Base-by-base conservation (phyloP, 768 basidiomycete species). In the Lactarius evosmus region DNA sequence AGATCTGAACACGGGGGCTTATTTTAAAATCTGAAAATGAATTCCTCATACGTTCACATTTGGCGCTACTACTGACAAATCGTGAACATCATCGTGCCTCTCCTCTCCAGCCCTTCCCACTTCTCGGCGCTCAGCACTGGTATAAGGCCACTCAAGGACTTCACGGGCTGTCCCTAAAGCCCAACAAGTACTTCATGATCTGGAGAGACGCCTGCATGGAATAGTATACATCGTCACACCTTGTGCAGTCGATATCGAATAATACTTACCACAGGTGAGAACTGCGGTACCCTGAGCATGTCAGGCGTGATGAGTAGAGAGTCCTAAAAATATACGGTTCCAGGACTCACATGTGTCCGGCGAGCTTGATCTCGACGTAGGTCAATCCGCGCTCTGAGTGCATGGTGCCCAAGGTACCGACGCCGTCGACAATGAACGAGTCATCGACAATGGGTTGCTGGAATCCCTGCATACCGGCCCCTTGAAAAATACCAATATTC, bases 401-500 rank as follows among this genome's bases (percentile, higher is more conserved):
- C 62, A 81, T 75, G 4, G 75, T 86, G 0, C 89, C 89, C 32
- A 85, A 76, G 3, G 88, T 79, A 30, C 88, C 89, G 50, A 89
- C 79, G n/a, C 85, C 86, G 60, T 88, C 86, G 58, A 91, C 82
- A 59, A 89, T 72, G 76, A 91, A 87, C 66, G 82, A 86, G 66
- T 90, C 88, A 41, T 80, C 75, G 16, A 73, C 71, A 55, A 89
- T 88, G 7, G 86, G 87, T 0, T 80, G 84, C 65, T 86, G 88
- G 82, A 91, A 91, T 0, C 89, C 89, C 76, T 91, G 89, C 61
- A 76, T 33, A 1, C 86, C 86, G 63, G 77, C 77, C 88, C 84
- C 83, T 49, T 82, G 77, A 72, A 75, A 77, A 22, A 30, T n/a
- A 30, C 33, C 14, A 60, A 57, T 7, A 41, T 41, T n/a, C n/a